Evolutionary conservation across 305 asterid genomes (phyloP).

Genomic region (Withania somnifera): DNA sequence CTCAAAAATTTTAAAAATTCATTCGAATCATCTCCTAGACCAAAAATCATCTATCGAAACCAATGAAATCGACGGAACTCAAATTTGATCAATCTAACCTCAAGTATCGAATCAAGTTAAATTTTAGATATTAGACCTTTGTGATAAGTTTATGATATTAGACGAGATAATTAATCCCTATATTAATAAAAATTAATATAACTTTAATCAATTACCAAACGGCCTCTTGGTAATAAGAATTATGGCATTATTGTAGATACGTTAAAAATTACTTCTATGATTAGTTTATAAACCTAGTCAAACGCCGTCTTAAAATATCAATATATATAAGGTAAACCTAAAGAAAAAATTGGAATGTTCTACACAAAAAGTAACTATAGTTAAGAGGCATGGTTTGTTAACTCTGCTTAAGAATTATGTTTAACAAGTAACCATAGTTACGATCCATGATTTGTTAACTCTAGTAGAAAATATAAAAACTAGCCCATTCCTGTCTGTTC

Average conservation of each 20-base stretch:
- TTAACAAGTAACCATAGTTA: conserved; percentile 35
- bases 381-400: neutral
- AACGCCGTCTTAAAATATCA: neutral
- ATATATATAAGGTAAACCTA: neutral
- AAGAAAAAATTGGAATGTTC: neutral
- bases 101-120: too few species aligned
- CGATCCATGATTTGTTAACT: conserved; percentile 7
- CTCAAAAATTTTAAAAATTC: too few species aligned
- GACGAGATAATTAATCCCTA: too few species aligned
- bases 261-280: neutral
- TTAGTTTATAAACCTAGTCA: neutral
- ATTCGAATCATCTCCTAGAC: too few species aligned
- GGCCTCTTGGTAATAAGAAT: neutral
- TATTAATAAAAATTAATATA: too few species aligned
- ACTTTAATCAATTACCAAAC: neutral
- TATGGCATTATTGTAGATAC: too few species aligned
- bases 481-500: conserved; percentile 15
- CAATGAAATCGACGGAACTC: too few species aligned
- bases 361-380: conserved; percentile 1
- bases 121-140: too few species aligned
- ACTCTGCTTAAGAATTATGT: neutral
- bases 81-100: too few species aligned
- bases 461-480: conserved; percentile 11
- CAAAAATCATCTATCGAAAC: too few species aligned
- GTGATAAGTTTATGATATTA: too few species aligned